Evolutionary conservation across 768 basidiomycete genomes (phyloP).

Genomic region (Suillus fuscotomentosus): DNA sequence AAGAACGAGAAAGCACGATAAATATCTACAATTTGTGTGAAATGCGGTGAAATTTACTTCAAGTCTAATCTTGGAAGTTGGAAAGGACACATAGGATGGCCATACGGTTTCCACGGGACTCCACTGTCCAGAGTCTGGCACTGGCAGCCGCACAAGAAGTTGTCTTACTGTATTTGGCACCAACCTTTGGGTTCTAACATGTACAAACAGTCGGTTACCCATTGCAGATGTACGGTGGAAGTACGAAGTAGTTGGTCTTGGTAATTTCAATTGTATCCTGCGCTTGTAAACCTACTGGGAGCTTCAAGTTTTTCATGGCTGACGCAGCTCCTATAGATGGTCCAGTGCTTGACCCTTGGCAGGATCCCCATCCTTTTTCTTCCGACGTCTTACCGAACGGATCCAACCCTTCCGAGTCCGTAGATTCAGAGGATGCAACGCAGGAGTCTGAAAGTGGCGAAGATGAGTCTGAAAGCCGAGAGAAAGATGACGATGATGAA

Average conservation of each 20-base stretch:
- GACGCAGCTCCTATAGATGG: neutral
- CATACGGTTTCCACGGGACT: too few species aligned
- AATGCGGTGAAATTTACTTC: too few species aligned
- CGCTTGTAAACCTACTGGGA: neutral
- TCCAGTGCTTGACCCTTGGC: neutral
- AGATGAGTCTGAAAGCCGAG: constrained; percentile 2
- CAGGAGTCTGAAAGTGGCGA: constrained; percentile 2
- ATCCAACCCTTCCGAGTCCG: neutral
- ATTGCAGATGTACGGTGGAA: neutral
- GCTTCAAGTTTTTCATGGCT: neutral
- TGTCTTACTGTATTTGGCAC: neutral
- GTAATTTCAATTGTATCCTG: neutral
- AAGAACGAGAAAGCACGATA: too few species aligned
- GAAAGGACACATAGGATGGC: too few species aligned
- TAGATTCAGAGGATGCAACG: constrained; percentile 10
- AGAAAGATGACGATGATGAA: neutral
- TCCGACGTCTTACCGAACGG: neutral
- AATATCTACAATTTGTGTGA: too few species aligned
- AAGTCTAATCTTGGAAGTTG: too few species aligned
- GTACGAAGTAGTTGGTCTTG: neutral
- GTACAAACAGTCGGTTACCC: neutral
- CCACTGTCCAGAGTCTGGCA: too few species aligned
- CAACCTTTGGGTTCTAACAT: neutral
- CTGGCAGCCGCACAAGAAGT: neutral
- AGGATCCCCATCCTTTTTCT: neutral